These are phyloP conservation scores for Mycena alexandri DNA, from an alignment of 768 basidiomycete species.

Conservation along the genomic window DNA sequence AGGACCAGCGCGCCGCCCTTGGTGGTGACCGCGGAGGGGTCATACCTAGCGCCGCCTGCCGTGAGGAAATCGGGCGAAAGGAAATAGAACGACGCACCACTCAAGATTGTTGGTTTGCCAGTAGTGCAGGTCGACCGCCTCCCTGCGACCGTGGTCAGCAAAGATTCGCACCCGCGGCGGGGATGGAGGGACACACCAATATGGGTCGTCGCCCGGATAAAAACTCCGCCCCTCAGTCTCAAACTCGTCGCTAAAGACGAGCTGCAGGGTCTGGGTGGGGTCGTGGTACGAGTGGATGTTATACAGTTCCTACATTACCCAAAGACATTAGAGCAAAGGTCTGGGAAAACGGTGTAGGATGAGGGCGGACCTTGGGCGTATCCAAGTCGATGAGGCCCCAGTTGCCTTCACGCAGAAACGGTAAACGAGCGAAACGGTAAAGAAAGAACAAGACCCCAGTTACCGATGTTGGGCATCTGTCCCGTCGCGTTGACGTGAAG, in stretches of 20 bases:
- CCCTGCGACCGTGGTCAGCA: constrained; percentile 38
- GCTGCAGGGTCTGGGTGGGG: constrained; percentile 50
- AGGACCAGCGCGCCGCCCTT: constrained; percentile 76
- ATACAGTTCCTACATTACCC: constrained; percentile 47
- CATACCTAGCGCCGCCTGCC: constrained; percentile 62
- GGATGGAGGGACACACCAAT: constrained; percentile 48
- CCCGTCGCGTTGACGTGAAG: constrained; percentile 26
- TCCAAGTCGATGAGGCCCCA: background rate
- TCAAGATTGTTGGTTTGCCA: constrained; percentile 61
- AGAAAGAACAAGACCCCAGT: constrained; percentile 58
- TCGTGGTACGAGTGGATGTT: constrained; percentile 55
- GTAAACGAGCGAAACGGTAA: background rate
- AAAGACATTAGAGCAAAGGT: background rate
- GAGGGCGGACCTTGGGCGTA: constrained; percentile 7
- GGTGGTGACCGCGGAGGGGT: constrained; percentile 76
- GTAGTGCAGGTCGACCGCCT: constrained; percentile 73
- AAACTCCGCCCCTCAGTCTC: constrained; percentile 78
- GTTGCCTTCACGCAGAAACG: too few species aligned
- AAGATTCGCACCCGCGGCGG: background rate
- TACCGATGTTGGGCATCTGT: constrained; percentile 44
- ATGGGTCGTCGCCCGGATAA: constrained; percentile 78
- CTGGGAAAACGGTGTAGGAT: background rate
- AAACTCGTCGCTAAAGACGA: constrained; percentile 90
- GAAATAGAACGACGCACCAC: constrained; percentile 44
- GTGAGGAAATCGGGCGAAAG: background rate